phyloP scores from a whole-genome alignment of 2,329 filamentous ascomycete species.

The Pestalotiopsis sp. region DNA sequence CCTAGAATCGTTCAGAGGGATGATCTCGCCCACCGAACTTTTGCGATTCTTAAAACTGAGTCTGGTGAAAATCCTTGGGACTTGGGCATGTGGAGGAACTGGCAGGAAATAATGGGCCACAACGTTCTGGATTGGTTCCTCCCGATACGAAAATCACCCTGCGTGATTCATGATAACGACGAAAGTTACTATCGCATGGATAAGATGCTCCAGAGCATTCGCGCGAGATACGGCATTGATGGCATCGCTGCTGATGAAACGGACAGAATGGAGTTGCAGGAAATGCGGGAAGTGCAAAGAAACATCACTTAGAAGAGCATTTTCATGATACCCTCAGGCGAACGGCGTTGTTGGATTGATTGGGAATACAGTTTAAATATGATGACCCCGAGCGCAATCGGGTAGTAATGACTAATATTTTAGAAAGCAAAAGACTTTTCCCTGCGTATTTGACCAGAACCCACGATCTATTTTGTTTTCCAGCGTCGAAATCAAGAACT shows the following conservation, averaged over 20 bases:
- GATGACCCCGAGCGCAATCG: neutral
- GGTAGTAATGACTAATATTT: constrained; percentile 9
- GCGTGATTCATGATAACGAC: constrained; percentile 66
- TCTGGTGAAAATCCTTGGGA: constrained; percentile 87
- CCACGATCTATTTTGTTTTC: neutral
- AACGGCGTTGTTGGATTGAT: constrained; percentile 12
- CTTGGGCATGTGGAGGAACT: constrained; percentile 70
- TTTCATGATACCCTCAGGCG: constrained; percentile 25
- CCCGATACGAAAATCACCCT: constrained; percentile 76
- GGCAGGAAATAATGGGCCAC: constrained; percentile 79
- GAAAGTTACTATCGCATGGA: constrained; percentile 73
- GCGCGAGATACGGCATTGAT: constrained; percentile 42
- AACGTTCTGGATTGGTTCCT: constrained; percentile 77
- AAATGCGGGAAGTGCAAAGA: constrained; percentile 26
- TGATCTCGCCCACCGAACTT: constrained; percentile 62
- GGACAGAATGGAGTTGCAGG: constrained; percentile 33
- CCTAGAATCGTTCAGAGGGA: constrained; percentile 38
- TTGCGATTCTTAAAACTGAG: constrained; percentile 76
- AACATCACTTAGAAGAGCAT: constrained; percentile 16
- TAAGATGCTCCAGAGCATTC: constrained; percentile 60
- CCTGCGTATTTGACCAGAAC: neutral
- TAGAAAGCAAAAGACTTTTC: neutral
- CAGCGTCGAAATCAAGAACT: neutral
- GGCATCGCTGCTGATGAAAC: constrained; percentile 23
- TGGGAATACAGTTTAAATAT: neutral